A percentile compares a stretch with the other conserved stretches of the same genome.
phyloP scores from a whole-genome alignment of 208 protist genomes.

The Trypanosoma avium region DNA sequence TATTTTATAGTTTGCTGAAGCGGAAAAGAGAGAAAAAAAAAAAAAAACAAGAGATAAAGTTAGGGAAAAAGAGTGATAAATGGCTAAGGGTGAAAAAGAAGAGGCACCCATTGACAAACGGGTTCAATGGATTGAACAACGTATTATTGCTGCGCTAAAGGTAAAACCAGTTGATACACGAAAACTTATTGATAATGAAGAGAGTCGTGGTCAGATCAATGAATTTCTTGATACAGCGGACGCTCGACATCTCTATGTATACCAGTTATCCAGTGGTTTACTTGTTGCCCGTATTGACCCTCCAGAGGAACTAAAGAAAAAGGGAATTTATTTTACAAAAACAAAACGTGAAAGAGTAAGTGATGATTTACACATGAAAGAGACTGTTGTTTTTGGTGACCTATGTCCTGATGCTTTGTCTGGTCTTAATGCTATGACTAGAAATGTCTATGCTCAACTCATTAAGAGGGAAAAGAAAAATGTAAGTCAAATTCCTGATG shows the following conservation, averaged over 20 bases:
- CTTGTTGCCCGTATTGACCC: conserved; percentile 85
- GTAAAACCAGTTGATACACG: conserved; percentile 90
- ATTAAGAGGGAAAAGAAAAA: conserved; percentile 86
- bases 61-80: conserved; percentile 25
- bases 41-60: conserved; percentile 9
- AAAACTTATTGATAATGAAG: conserved; percentile 91
- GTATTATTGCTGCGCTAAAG: conserved; percentile 79
- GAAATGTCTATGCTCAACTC: conserved; percentile 88
- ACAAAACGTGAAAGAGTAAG: conserved; percentile 90
- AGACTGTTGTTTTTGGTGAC: conserved; percentile 85
- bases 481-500: conserved; percentile 87
- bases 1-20: conserved; percentile 16
- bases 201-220: conserved; percentile 86
- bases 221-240: conserved; percentile 93
- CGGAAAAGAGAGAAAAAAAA: conserved; percentile 8
- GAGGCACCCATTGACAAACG: conserved; percentile 90
- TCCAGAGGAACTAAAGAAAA: conserved; percentile 89
- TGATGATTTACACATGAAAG: conserved; percentile 86
- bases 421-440: conserved; percentile 76
- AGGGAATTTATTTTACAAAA: conserved; percentile 92
- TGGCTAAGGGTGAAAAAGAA: conserved; percentile 90
- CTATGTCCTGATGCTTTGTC: conserved; percentile 62
- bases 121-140: conserved; percentile 91
- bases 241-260: conserved; percentile 90
- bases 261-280: conserved; percentile 64